These are phyloP conservation scores for Nectriaceae sp. DNA, from an alignment of 2,329 filamentous ascomycete genomes.

Conservation along the genomic window DNA sequence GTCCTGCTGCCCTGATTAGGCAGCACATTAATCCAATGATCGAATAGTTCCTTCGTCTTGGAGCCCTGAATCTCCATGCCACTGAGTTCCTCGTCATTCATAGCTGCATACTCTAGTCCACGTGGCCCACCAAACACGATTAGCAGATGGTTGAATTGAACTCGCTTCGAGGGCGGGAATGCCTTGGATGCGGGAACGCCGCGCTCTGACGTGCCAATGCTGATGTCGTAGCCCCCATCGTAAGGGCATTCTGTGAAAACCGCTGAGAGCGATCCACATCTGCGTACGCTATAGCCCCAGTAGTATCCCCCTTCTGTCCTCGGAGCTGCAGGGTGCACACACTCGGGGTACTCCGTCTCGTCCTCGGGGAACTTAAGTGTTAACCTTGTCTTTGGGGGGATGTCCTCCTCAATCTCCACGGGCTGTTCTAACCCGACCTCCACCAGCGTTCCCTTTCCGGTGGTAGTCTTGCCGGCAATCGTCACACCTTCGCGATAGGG, in stretches of 20 bases:
- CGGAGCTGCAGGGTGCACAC: constrained; percentile 68
- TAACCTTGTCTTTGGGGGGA: constrained; percentile 72
- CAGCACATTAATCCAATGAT: constrained; percentile 81
- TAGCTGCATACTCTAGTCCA: constrained; percentile 75
- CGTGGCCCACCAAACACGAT: constrained; percentile 81
- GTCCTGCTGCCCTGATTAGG: constrained; percentile 80
- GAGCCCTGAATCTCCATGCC: constrained; percentile 64
- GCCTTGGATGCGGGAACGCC: constrained; percentile 54
- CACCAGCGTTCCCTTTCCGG: constrained; percentile 52
- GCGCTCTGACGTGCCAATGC: constrained; percentile 81
- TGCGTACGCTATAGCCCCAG: constrained; percentile 79
- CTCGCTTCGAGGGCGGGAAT: constrained; percentile 45
- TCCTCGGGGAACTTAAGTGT: constrained; percentile 67
- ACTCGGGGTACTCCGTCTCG: constrained; percentile 49
- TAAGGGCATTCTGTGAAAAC: constrained; percentile 78
- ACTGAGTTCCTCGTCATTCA: constrained; percentile 57
- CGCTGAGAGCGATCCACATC: constrained; percentile 64
- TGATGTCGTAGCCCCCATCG: constrained; percentile 78
- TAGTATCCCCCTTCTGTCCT: constrained; percentile 79
- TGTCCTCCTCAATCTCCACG: constrained; percentile 57
- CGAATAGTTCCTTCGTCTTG: constrained; percentile 72
- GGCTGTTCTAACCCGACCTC: constrained; percentile 59
- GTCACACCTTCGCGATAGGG: constrained; percentile 79
- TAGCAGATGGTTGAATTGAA: constrained; percentile 68
- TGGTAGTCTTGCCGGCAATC: constrained; percentile 45